phyloP scores from a whole-genome alignment of 345 rosid species.

The Rhodamnia argentea region DNA sequence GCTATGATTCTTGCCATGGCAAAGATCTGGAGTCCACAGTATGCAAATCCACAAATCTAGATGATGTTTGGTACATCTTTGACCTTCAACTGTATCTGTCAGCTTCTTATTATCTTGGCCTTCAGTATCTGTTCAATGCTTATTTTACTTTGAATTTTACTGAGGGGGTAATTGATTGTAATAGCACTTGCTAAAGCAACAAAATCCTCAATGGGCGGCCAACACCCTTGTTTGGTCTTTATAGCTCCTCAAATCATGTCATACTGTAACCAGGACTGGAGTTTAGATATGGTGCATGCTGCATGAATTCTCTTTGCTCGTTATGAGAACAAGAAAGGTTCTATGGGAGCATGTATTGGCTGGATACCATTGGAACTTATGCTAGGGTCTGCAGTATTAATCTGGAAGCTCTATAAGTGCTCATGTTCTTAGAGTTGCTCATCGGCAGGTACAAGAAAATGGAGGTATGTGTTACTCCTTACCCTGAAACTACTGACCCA shows the following conservation, averaged over 20 bases:
- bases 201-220: background rate
- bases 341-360: background rate
- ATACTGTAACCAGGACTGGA: background rate
- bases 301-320: background rate
- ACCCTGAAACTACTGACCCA: conserved; percentile 29
- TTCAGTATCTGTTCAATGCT: background rate
- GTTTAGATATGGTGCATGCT: background rate
- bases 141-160: background rate
- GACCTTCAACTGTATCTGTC: background rate
- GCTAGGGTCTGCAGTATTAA: background rate
- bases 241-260: background rate
- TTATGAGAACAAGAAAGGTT: background rate
- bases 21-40: conserved; percentile 18
- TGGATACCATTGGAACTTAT: background rate
- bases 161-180: background rate
- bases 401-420: background rate
- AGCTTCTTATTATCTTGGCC: background rate
- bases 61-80: conserved; percentile 46
- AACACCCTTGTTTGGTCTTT: background rate
- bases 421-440: background rate
- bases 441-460: conserved; percentile 48
- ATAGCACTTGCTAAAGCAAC: background rate
- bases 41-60: conserved; percentile 29
- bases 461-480: conserved; percentile 59
- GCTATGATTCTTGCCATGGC: conserved; percentile 27